Base-by-base conservation (phyloP, 345 rosid species). In the Aquilaria malaccensis region DNA sequence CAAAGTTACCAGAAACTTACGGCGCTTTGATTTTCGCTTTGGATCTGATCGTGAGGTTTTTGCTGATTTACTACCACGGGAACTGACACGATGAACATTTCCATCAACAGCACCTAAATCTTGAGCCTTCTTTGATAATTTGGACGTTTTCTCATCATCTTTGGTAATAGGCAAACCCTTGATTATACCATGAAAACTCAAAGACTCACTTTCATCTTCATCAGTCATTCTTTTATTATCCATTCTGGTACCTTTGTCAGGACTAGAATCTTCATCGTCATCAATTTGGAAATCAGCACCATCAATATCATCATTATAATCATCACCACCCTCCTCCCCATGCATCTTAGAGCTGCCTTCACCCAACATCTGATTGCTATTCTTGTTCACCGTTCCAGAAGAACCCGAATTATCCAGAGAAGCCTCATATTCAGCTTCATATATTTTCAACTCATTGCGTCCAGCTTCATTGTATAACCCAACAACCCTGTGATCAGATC, bases 401-500 rank as follows among this genome's bases (percentile, higher is more conserved):
- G 60, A 63, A 43, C 74, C 79, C 45, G 67, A 65, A 70, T 66
- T 73, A 65, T 76, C 79, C 63, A 90, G 66, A 29, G 97, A 84
- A 41, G 90, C 88, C 76, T 87, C 90, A 58, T 87, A 94, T 79
- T 87, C 88, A 0, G 72, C 85, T 79, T 94, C 96, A 68, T 83
- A 94, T 77, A 58, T 83, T 63, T 81, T 81, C 48, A 93, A 68
- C 58, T 93, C 97, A 64, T 89, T 78, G 48, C 88, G 82, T 47
- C 97, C 98, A 32, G 91, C 89, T 75, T 93, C 98, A 71, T 93
- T 87, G 61, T 93, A 89, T 59, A 89, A 74, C 48, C 89, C 96
- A 69, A 61, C 74, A 47, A 84, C 96, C 58, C 60, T 85, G 57
- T 13, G 66, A 53, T 76, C 71, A 12, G 43, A 45, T 52, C 13